Conservation (phyloP, 2,329 filamentous ascomycete species). For the Pyricularia pennisetigena region DNA sequence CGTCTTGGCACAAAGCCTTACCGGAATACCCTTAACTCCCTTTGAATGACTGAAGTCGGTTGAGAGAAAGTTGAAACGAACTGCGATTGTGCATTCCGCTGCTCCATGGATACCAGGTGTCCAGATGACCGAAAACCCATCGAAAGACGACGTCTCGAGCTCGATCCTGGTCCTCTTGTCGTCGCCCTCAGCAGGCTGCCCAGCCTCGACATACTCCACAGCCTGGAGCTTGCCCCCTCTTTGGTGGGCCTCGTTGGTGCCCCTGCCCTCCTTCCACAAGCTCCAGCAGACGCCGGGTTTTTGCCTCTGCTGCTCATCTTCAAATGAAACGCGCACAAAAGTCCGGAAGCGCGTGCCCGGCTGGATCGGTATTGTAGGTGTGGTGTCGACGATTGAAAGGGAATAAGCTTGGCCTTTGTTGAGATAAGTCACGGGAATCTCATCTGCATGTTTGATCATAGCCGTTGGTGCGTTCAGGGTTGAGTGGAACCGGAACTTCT, state of each 20-base stretch:
- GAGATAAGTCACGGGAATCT: conserved; percentile 94
- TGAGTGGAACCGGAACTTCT: conserved; percentile 81
- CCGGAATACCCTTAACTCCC: conserved; percentile 94
- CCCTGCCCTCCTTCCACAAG: conserved; percentile 89
- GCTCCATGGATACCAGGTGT: conserved; percentile 58
- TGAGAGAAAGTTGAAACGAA: conserved; percentile 96
- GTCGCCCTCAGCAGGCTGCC: conserved; percentile 48
- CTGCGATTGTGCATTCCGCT: conserved; percentile 74
- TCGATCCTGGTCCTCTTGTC: conserved; percentile 60
- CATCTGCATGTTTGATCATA: conserved; percentile 83
- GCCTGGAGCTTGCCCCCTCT: conserved; percentile 86
- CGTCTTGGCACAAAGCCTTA: conserved; percentile 87
- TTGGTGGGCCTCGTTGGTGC: conserved; percentile 92
- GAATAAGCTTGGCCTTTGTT: conserved; percentile 97
- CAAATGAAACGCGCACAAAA: conserved; percentile 90
- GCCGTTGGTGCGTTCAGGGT: conserved; percentile 90
- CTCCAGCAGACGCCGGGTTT: conserved; percentile 65
- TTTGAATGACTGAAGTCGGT: conserved; percentile 99
- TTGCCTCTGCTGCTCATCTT: conserved; percentile 85
- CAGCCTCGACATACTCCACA: conserved; percentile 78
- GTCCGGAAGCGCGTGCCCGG: conserved; percentile 71
- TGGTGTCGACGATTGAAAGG: conserved; percentile 72
- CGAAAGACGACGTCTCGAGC: conserved; percentile 72
- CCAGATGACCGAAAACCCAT: conserved; percentile 90
- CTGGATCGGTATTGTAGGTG: conserved; percentile 45